These are phyloP conservation scores for Neofusicoccum cordaticola DNA, from an alignment of 2,329 filamentous ascomycete species.

Conservation along the genomic window DNA sequence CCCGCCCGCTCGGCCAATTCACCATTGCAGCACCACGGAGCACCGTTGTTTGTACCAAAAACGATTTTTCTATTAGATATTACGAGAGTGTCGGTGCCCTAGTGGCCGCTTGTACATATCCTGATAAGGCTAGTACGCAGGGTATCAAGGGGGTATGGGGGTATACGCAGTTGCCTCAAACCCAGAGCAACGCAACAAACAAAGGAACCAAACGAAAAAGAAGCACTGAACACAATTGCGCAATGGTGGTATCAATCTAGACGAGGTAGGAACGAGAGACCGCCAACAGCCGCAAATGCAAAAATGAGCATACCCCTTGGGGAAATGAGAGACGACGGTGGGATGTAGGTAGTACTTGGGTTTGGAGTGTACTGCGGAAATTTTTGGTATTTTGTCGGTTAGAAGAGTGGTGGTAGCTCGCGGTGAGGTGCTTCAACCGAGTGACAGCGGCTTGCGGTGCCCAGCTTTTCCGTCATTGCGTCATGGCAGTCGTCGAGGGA, in stretches of 20 bases:
- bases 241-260: slow-evolving; percentile 18
- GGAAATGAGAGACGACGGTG: slow-evolving; percentile 27
- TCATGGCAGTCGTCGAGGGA: slow-evolving; percentile 39
- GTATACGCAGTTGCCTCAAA: slow-evolving; percentile 23
- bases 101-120: slow-evolving; percentile 19
- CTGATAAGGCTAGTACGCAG: slow-evolving; percentile 19
- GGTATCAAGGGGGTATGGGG: slow-evolving; percentile 19
- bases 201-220: slow-evolving; percentile 21
- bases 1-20: neutral
- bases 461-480: slow-evolving; percentile 45
- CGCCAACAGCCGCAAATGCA: slow-evolving; percentile 35
- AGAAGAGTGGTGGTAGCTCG: slow-evolving; percentile 31
- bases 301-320: slow-evolving; percentile 31
- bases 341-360: slow-evolving; percentile 20
- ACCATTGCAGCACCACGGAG: neutral
- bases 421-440: slow-evolving; percentile 36
- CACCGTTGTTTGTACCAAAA: neutral
- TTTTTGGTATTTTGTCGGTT: slow-evolving; percentile 25
- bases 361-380: slow-evolving; percentile 29
- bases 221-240: slow-evolving; percentile 23
- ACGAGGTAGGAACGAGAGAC: slow-evolving; percentile 17
- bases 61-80: slow-evolving; percentile 18
- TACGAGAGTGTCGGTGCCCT: slow-evolving; percentile 19
- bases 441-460: slow-evolving; percentile 35
- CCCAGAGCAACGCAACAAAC: slow-evolving; percentile 32